Base-by-base conservation (phyloP, 176 grass and related monocot genomes). In the Secale cereale region DNA sequence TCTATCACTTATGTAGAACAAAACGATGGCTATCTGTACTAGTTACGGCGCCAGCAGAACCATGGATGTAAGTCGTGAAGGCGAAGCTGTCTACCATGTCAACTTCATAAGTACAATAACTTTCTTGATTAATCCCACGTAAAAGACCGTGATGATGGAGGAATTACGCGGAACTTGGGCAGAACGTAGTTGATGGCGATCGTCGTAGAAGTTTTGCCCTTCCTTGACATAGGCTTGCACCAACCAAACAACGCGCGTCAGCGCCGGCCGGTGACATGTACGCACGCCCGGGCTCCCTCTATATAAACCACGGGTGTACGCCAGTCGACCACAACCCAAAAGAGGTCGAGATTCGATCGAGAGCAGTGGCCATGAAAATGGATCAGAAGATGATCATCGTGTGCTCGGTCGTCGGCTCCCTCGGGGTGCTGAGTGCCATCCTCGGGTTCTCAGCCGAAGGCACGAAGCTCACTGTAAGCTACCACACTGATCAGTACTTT, bases 381-480 rank as follows among this genome's bases (percentile, higher is more conserved):
- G 78, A 89, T 11, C 61, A 70, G 82, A 76, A 8, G 2, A 9
- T 19, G 17, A 77, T 70, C 48, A 70, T 77, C 46, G 78, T 85
- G 61, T 81, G 23, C 37, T 50, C 70, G 0, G 78, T 81, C 7
- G 62, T 77, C 8, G 88, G 88, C 1, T 81, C 70, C 6, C 78
- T 85, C 7, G 87, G 87, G 11, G 1, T 89, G 62, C 10, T 89
- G 3, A 89, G 87, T 4, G 82, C 71, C 77, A 59, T 89, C 82
- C 41, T 81, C 22, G 78, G 60, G 1, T 89, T 89, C 82, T 16
- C 82, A 4, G 87, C 70, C 5, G 87, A 89, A 28, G 82, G 81
- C 8, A 50, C 75, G 2, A 88, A 84, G n/a, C 60, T 68, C 3
- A 59, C 36, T 8, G 87, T 89, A 89, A 89, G 82, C 60, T 40